Evolutionary conservation across 129 eudicot species (phyloP), one percentile per base, ranked within the genome.

Genomic region (Flaveria trinervia): DNA sequence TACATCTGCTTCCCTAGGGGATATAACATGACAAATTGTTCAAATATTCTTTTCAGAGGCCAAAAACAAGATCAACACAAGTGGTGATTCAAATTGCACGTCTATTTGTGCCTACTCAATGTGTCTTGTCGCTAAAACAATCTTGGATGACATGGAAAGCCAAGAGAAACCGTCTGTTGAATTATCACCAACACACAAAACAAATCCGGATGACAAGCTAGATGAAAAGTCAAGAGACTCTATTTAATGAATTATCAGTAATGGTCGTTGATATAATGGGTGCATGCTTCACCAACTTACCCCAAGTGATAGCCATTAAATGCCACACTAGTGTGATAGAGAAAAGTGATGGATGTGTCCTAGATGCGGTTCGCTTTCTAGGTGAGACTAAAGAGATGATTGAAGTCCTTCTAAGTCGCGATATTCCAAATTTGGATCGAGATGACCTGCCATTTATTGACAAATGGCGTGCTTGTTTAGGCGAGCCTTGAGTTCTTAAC

Each of bases 281-380:
- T 49, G 74, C 74, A 2, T 70, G 74, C 26, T 62, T 70, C 23
- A 23, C 25, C n/a, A 70, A 49, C 74, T 49, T 70, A 26, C 60
- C 61, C 54, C 74, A 49, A 70, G 74, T 49, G 16, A 48, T 70
- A 70, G 61, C 15, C 25, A 70, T 25, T 61, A 70, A 70, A 48
- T 70, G 74, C 22, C 61, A 70, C 25, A 15, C 22, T 14, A 70
- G 45, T 15, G 74, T n/a, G 43, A 70, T 49, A 20, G 59, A 46
- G 57, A 13, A 69, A 46, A 46, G 73, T 25, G 74, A 25, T 46
- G 43, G 17, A 9, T 23, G 61, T 48, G 74, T 70, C 44, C 46
- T 11, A 20, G 74, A 9, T 49, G 60, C 74, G 17, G 74, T 60
- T 15, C 60, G 15, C 8, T 61, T 70, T 25, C 61, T 70, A 1